Base-by-base conservation (phyloP, 345 rosid species). In the Citrus trifoliata region DNA sequence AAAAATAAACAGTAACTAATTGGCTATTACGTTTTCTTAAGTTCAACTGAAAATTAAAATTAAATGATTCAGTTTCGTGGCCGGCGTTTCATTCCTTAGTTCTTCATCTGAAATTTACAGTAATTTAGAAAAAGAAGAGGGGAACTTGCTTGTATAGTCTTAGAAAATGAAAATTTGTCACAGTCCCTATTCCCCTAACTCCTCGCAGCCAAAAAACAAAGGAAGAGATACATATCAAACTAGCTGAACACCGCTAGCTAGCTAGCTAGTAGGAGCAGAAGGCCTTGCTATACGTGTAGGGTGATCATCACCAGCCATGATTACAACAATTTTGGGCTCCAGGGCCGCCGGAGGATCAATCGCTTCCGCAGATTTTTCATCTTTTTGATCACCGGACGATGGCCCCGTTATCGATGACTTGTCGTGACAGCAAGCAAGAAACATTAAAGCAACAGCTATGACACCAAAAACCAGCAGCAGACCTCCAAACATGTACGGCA, bases 221-320 rank as follows among this genome's bases (percentile, higher is more conserved):
- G 51, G 51, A 46, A 46, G 51, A 46, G 18, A 12, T 46, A 13
- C 51, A 46, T 40, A 42, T 10, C 51, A 42, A 42, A 42, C 51
- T 42, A 3, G 51, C 38, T 32, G 28, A 30, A 10, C 6, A 21
- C 67, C 18, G 10, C 38, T 30, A 10, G 35, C 19, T 19, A 38
- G 21, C 38, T 48, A 19, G 46, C 7, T 12, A 67, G 42, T 33
- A 28, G 67, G 24, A 76, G 80, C 53, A 66, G 74, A 71, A 8
- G 87, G 85, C 22, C 35, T 84, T 27, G 87, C 90, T 6, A 86
- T 9, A 72, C 30, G 77, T 7, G 80, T 82, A 9, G 90, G 88
- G 25, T 71, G 73, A 7, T 76, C 48, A 46, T 86, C 80, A 38
- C 89, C 91, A 5, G 91, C 85, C 91, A 88, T 84, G 61, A 88